Evolutionary conservation across 306 rosid genomes (phyloP).

Genomic region (Gastrolobium bilobum): DNA sequence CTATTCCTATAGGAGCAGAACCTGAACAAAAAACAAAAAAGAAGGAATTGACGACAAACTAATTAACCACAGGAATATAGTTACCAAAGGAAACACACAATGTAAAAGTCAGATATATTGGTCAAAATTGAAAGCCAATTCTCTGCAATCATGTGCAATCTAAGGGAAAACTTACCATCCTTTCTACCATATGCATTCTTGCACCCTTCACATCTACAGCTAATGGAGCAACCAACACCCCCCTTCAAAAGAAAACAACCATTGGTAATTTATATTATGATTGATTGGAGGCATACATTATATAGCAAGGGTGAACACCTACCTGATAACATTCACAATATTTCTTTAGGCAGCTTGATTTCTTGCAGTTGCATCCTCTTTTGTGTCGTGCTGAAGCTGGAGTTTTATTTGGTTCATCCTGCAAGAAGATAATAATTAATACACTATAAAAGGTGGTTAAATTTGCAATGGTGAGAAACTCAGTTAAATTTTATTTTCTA

Average conservation of each 20-base stretch:
- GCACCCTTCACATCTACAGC: constrained; percentile 95
- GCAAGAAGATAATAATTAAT: constrained; percentile 45
- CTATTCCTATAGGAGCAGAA: constrained; percentile 56
- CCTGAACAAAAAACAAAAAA: constrained; percentile 58
- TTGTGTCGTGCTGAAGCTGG: constrained; percentile 95
- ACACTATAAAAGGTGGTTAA: constrained; percentile 3
- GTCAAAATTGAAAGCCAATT: constrained; percentile 6
- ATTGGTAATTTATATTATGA: constrained; percentile 45
- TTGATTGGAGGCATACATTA: constrained; percentile 18
- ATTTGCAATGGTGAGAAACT: constrained; percentile 34
- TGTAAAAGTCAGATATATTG: neutral
- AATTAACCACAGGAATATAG: constrained; percentile 4
- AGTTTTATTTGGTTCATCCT: constrained; percentile 90
- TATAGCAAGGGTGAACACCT: constrained; percentile 62
- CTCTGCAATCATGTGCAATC: constrained; percentile 5
- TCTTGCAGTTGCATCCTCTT: constrained; percentile 99
- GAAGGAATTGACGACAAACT: neutral
- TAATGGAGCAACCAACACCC: constrained; percentile 91
- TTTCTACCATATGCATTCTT: constrained; percentile 86
- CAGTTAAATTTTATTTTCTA: constrained; percentile 46
- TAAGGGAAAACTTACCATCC: constrained; percentile 69
- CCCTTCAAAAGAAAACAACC: constrained; percentile 68
- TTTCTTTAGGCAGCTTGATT: constrained; percentile 89
- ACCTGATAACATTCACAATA: constrained; percentile 99
- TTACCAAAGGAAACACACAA: neutral